Evolutionary conservation across 306 rosid genomes (phyloP).

Genomic region (Prunus dulcis): DNA sequence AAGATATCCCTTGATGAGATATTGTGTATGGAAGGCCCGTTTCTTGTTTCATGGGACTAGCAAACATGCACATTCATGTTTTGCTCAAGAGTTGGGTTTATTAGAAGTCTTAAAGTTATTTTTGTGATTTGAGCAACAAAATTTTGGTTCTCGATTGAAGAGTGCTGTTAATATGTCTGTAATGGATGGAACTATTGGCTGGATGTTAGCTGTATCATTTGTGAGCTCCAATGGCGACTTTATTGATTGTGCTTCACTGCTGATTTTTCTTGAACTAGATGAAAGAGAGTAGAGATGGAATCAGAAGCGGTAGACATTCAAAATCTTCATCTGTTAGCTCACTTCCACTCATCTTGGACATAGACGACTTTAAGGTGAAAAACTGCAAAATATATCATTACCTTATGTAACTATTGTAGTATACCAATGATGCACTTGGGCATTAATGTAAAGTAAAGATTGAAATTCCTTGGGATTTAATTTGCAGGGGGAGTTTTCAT

Average conservation of each 20-base stretch:
- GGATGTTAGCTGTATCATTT: background rate
- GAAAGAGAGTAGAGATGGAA: conserved; percentile 67
- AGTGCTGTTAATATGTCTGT: background rate
- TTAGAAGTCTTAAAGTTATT: background rate
- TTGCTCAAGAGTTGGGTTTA: background rate
- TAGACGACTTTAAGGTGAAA: conserved; percentile 89
- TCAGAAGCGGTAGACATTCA: conserved; percentile 20
- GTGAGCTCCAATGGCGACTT: background rate
- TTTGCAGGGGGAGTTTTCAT: conserved; percentile 87
- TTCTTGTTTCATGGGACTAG: background rate
- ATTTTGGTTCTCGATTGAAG: background rate
- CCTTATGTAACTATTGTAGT: background rate
- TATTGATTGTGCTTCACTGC: background rate
- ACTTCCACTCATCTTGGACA: conserved; percentile 79
- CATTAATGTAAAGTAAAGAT: background rate
- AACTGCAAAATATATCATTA: background rate
- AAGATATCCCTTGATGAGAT: background rate
- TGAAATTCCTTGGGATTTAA: background rate
- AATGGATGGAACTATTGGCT: background rate
- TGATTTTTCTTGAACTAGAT: conserved; percentile 36
- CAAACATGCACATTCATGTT: background rate
- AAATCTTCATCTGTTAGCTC: conserved; percentile 54
- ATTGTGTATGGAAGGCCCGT: background rate
- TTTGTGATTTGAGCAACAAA: background rate
- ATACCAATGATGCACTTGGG: background rate